A percentile compares a stretch with the other conserved stretches of the same genome.
phyloP scores from a whole-genome alignment of 805 yeast genomes.

The Metschnikowia continentalis region DNA sequence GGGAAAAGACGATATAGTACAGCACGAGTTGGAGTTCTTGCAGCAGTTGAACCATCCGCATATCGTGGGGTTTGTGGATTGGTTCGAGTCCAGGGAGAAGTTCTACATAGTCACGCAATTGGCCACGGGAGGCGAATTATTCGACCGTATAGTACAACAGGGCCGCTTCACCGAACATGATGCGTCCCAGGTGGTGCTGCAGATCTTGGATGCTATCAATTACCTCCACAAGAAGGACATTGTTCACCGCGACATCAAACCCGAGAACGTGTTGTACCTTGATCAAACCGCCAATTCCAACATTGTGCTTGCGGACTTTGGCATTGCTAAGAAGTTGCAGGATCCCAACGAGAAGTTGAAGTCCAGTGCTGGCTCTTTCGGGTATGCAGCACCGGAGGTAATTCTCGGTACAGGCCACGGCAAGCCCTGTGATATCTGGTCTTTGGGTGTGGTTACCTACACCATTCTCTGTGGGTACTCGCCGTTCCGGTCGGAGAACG shows the following conservation, averaged over 20 bases:
- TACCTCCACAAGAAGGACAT: slow-evolving; percentile 75
- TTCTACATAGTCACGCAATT: slow-evolving; percentile 90
- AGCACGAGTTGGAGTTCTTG: slow-evolving; percentile 72
- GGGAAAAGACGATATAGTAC: slow-evolving; percentile 71
- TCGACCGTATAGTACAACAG: slow-evolving; percentile 74
- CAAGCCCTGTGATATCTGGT: slow-evolving; percentile 95
- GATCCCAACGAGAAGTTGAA: slow-evolving; percentile 57
- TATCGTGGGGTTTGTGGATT: slow-evolving; percentile 84
- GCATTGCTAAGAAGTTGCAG: slow-evolving; percentile 78
- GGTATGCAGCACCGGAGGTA: slow-evolving; percentile 97
- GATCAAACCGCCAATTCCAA: slow-evolving; percentile 52
- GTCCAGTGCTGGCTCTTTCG: slow-evolving; percentile 85
- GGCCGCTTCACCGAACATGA: slow-evolving; percentile 88
- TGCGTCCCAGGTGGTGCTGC: slow-evolving; percentile 71
- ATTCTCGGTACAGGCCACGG: slow-evolving; percentile 82
- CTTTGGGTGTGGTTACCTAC: slow-evolving; percentile 87
- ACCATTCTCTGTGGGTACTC: slow-evolving; percentile 89
- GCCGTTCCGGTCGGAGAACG: slow-evolving; percentile 83
- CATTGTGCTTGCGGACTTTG: slow-evolving; percentile 90
- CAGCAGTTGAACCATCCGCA: slow-evolving; percentile 73
- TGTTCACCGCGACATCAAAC: slow-evolving; percentile 92
- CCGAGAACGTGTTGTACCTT: slow-evolving; percentile 82
- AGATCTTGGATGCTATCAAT: slow-evolving; percentile 70
- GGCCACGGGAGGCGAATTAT: slow-evolving; percentile 94
- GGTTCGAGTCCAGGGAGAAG: slow-evolving; percentile 91